Evolutionary conservation across 108 stramenopile genomes (phyloP), one percentile per base, ranked within the genome.

Genomic region (Cyclotella distinguenda): DNA sequence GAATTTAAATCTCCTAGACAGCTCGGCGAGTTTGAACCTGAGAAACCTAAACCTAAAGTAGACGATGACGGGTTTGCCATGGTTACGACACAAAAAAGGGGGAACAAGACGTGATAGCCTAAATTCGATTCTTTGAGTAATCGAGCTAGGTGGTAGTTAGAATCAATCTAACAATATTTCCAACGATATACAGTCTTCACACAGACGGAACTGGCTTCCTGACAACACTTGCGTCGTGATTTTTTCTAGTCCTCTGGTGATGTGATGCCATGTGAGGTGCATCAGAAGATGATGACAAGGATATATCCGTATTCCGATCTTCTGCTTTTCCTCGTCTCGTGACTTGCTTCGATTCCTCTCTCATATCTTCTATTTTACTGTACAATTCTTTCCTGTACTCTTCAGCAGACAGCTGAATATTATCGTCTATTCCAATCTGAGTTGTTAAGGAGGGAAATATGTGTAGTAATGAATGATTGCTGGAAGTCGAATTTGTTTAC

Each of bases 1-100:
- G 71, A 72, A 31, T 44, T 74, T 11, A 72, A 72, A 6, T 86
- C 89, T 11, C 73, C 74, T 9, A 56, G 89, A 60, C 89, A 90
- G 51, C 65, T 90, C 12, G 89, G 89, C 5, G 85, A 87, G 48
- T 23, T 79, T 9, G 72, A 44, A 31, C 78, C 81, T 23, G 85
- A 74, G 39, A 72, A 72, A 40, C 61, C 79, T 1, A 52, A 32
- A 26, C 70, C 80, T 0, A 75, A 74, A 53, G 49, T 86, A 21
- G 89, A 90, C 47, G 89, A 90, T 35, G 89, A 87, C 49, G 86
- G 86, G 11, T 87, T 87, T 72, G 81, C 89, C 53, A 31, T 66
- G 35, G 86, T 87, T 0, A 44, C 47, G 4, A 62, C 80, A 42
- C 78, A 73, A 28, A 81, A 64, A 49, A 60, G 38, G 42, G 64